A percentile compares a stretch with the other conserved stretches of the same genome.
Conservation (phyloP, 257 asterid genomes). For the Primulina tabacum region DNA sequence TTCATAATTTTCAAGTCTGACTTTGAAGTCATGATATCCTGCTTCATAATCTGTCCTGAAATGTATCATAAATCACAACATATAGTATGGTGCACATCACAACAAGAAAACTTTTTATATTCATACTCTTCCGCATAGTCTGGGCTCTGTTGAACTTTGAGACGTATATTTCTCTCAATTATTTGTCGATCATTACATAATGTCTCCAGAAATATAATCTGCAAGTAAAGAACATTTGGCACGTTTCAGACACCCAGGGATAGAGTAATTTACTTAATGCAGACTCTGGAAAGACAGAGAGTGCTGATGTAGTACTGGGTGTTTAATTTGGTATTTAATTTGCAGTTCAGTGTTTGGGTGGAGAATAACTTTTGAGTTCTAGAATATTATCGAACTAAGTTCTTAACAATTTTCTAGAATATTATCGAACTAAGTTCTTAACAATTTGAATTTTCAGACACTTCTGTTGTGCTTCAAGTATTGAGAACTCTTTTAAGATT, state of each 20-base stretch:
- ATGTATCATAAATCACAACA: conserved; percentile 31
- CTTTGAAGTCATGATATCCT: conserved; percentile 90
- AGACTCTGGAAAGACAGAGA: conserved; percentile 21
- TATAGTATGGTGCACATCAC: conserved; percentile 21
- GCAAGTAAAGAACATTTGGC: conserved; percentile 28
- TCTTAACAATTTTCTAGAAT: no score
- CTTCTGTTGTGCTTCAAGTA: no score
- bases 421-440: no score
- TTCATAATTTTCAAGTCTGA: conserved; percentile 88
- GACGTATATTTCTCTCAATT: conserved; percentile 97
- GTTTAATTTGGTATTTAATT: no score
- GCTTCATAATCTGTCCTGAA: conserved; percentile 99
- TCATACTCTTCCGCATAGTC: conserved; percentile 96
- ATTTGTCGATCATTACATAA: conserved; percentile 79
- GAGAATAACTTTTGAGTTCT: no score
- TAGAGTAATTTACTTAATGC: conserved; percentile 16
- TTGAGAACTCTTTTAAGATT: no score
- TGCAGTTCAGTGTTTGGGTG: no score
- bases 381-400: no score
- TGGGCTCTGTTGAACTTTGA: conserved; percentile 99
- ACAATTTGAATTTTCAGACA: no score
- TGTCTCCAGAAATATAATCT: conserved; percentile 94
- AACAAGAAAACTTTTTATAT: conserved; percentile 27
- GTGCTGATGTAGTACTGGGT: no score
- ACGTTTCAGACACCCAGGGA: conserved; percentile 26